Evolutionary conservation across 257 asterid genomes (phyloP).

Genomic region (Sherardia arvensis): DNA sequence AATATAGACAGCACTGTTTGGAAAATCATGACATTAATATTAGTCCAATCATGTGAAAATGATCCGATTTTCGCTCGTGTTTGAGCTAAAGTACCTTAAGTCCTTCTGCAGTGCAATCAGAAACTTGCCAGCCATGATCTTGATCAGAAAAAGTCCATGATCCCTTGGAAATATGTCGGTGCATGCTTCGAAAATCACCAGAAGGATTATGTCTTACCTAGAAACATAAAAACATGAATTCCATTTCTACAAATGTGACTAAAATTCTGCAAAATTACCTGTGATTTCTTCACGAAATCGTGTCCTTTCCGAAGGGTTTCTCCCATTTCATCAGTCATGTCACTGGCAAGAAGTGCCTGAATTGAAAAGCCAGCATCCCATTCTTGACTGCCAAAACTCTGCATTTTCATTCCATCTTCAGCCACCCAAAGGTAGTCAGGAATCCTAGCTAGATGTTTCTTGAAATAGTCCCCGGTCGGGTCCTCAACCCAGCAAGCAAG

Average conservation of each 20-base stretch:
- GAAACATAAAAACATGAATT: background rate
- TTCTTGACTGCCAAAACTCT: constrained; percentile 85
- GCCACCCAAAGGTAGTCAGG: constrained; percentile 40
- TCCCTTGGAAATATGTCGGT: constrained; percentile 86
- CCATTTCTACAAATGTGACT: background rate
- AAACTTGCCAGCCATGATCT: constrained; percentile 97
- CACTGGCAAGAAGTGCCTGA: constrained; percentile 68
- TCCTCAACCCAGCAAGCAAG: constrained; percentile 39
- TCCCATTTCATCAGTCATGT: constrained; percentile 46
- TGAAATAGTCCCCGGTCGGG: constrained; percentile 31
- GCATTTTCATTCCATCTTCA: constrained; percentile 50
- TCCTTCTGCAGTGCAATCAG: constrained; percentile 97
- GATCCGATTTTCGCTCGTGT: background rate
- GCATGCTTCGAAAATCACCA: constrained; percentile 66
- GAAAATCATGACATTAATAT: background rate
- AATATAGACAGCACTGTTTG: constrained; percentile 65
- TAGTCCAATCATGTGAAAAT: background rate
- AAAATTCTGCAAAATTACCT: constrained; percentile 28
- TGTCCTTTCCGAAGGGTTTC: constrained; percentile 66
- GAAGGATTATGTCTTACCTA: constrained; percentile 82
- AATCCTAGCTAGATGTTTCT: constrained; percentile 31
- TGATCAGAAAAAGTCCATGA: constrained; percentile 95
- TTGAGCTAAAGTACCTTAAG: constrained; percentile 40
- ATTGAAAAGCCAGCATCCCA: constrained; percentile 85
- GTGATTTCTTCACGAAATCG: constrained; percentile 62